Conservation (phyloP, 1,139 yeast species). For the Protomyces lactucae-debilis region DNA sequence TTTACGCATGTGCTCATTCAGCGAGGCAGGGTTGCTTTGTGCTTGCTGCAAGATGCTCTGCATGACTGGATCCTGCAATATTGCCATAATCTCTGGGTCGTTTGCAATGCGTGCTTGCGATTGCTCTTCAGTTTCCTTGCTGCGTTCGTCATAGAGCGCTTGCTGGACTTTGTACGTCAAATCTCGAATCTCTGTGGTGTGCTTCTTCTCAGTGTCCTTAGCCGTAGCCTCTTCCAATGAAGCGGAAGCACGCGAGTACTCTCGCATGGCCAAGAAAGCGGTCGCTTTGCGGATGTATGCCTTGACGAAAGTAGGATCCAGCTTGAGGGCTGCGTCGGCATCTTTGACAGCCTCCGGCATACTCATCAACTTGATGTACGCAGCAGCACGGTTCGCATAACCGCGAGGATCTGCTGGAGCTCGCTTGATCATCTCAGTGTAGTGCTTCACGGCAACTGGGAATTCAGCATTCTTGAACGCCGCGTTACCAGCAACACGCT, state of each 20-base stretch:
- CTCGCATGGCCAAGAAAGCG: slow-evolving; percentile 87
- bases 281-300: slow-evolving; percentile 97
- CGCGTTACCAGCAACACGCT: slow-evolving; percentile 88
- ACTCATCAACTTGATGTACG: slow-evolving; percentile 85
- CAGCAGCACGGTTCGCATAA: slow-evolving; percentile 97
- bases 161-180: slow-evolving; percentile 70
- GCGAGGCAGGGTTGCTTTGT: slow-evolving; percentile 90
- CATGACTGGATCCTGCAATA: slow-evolving; percentile 95
- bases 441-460: slow-evolving; percentile 94
- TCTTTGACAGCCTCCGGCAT: slow-evolving; percentile 96
- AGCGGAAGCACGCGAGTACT: slow-evolving; percentile 74
- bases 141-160: slow-evolving; percentile 72
- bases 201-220: slow-evolving; percentile 58
- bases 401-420: slow-evolving; percentile 97
- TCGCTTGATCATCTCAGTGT: slow-evolving; percentile 92
- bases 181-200: slow-evolving; percentile 69
- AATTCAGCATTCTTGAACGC: slow-evolving; percentile 85
- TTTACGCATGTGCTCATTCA: slow-evolving; percentile 87
- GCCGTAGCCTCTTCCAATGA: slow-evolving; percentile 74
- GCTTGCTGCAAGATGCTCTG: slow-evolving; percentile 93
- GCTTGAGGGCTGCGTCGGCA: slow-evolving; percentile 81
- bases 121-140: slow-evolving; percentile 92
- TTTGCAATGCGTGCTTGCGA: slow-evolving; percentile 83
- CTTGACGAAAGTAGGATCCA: slow-evolving; percentile 83
- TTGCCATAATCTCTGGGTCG: slow-evolving; percentile 87